These are phyloP conservation scores for Leishmania turanica DNA, from an alignment of 208 protist genomes.

Conservation along the genomic window DNA sequence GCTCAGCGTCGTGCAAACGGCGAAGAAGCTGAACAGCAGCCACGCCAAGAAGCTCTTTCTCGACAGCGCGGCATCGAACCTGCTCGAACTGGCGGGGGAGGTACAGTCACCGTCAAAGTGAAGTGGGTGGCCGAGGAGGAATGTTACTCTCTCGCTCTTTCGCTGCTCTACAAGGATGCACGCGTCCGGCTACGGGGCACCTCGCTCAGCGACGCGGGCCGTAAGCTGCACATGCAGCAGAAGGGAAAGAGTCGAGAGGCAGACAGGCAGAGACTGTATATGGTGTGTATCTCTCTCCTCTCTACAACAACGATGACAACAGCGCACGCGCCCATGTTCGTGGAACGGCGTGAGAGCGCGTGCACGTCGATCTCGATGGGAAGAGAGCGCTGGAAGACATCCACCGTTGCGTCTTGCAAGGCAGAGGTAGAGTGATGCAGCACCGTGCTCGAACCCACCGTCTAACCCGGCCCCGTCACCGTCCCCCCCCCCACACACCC, in stretches of 20 bases:
- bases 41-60: conserved; percentile 49
- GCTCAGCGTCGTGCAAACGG: conserved; percentile 58
- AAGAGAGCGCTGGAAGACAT: background rate
- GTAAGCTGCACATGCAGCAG: background rate
- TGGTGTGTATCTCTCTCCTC: background rate
- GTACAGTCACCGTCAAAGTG: background rate
- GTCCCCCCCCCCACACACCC: too few species aligned
- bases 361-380: background rate
- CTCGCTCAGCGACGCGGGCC: background rate
- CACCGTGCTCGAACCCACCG: background rate
- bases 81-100: conserved; percentile 37
- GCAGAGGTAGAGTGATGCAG: background rate
- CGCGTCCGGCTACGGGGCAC: background rate
- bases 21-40: conserved; percentile 39
- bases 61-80: conserved; percentile 27
- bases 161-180: background rate
- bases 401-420: background rate
- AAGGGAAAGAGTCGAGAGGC: background rate
- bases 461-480: background rate
- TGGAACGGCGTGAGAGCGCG: background rate
- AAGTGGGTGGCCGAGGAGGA: background rate
- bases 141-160: background rate
- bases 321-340: background rate
- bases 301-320: background rate
- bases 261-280: background rate